Conservation (phyloP, 257 asterid genomes). For the Ajuga chamaepitys region DNA sequence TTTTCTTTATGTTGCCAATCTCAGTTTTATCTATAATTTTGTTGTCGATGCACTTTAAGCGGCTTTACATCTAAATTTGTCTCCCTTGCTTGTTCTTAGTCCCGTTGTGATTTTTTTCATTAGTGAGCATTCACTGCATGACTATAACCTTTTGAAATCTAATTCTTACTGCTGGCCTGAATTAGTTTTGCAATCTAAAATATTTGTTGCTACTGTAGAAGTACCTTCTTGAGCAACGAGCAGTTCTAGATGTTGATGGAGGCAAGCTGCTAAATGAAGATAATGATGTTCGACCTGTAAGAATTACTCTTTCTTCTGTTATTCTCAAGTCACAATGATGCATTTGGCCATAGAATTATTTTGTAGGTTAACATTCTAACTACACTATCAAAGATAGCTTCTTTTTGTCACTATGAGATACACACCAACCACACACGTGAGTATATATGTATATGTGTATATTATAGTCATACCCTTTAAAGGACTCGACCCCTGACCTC, state of each 20-base stretch:
- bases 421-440: too few relatives aligned
- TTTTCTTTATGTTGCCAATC: background rate
- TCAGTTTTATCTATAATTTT: background rate
- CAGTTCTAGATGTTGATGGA: slow-evolving; percentile 82
- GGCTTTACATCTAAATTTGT: background rate
- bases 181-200: background rate
- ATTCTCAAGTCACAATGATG: slow-evolving; percentile 1
- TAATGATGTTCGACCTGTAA: slow-evolving; percentile 86
- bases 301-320: slow-evolving; percentile 25
- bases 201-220: slow-evolving; percentile 40
- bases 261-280: slow-evolving; percentile 93
- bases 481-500: too few relatives aligned
- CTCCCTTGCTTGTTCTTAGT: background rate
- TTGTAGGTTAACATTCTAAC: background rate
- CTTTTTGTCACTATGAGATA: background rate
- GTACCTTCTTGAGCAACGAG: slow-evolving; percentile 91
- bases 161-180: background rate
- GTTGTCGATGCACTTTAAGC: slow-evolving; percentile 5
- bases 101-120: slow-evolving; percentile 10
- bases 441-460: too few relatives aligned
- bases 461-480: too few relatives aligned
- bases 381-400: background rate
- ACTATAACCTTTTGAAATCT: slow-evolving; percentile 3
- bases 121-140: background rate
- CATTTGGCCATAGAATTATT: background rate